Evolutionary conservation across 2,329 filamentous ascomycete species (phyloP).

Genomic region (Aspergillus fumigatiaffinis): DNA sequence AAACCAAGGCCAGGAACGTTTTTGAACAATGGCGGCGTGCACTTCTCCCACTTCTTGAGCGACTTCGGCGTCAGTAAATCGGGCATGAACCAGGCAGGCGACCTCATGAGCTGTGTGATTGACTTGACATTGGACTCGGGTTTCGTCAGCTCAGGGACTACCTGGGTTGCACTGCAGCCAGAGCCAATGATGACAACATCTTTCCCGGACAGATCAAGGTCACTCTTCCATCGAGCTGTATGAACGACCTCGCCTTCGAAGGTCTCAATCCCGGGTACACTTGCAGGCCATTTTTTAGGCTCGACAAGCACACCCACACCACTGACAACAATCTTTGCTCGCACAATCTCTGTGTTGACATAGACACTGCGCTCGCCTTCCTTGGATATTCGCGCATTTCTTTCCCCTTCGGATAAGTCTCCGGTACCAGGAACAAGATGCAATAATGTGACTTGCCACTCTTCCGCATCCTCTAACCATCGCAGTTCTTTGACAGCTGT

Average conservation of each 20-base stretch:
- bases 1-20: not conserved
- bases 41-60: not conserved
- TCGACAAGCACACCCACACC: slow-evolving; percentile 55
- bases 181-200: slow-evolving; percentile 29
- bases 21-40: not conserved
- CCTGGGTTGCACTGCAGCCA: slow-evolving; percentile 29
- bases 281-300: slow-evolving; percentile 48
- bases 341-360: slow-evolving; percentile 48
- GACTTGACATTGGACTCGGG: slow-evolving; percentile 20
- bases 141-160: slow-evolving; percentile 22
- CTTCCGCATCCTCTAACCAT: slow-evolving; percentile 51
- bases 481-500: slow-evolving; percentile 52
- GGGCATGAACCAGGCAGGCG: not conserved
- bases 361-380: slow-evolving; percentile 48
- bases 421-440: slow-evolving; percentile 52
- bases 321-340: slow-evolving; percentile 53
- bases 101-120: slow-evolving; percentile 25
- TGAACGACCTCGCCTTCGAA: slow-evolving; percentile 28
- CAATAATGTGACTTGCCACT: slow-evolving; percentile 54
- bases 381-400: slow-evolving; percentile 40
- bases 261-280: slow-evolving; percentile 34
- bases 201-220: slow-evolving; percentile 21
- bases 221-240: slow-evolving; percentile 26
- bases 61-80: not conserved
- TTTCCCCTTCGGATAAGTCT: slow-evolving; percentile 49